A percentile compares a stretch with the other conserved stretches of the same genome.
These are phyloP conservation scores for Xenoacremonium recifei DNA, from an alignment of 2,329 filamentous ascomycete species.

Conservation along the genomic window DNA sequence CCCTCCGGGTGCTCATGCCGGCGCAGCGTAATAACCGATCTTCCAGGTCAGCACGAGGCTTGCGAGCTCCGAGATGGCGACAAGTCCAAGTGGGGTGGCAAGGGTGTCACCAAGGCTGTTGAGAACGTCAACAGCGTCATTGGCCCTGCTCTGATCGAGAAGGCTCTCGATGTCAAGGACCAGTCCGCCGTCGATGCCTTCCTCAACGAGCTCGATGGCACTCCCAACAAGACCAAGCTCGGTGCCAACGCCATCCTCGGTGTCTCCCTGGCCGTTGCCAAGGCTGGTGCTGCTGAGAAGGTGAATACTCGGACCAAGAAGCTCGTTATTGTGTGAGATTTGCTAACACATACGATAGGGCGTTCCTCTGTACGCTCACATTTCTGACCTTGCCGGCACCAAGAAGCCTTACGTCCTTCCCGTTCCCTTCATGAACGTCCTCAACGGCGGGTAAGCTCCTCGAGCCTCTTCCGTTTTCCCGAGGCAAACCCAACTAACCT, in stretches of 20 bases:
- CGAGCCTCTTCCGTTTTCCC: not conserved
- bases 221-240: conserved; percentile 81
- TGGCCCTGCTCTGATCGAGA: conserved; percentile 77
- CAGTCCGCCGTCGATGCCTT: conserved; percentile 82
- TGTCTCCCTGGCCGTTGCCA: conserved; percentile 80
- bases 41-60: conserved; percentile 80
- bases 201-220: conserved; percentile 82
- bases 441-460: conserved; percentile 65
- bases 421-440: conserved; percentile 91
- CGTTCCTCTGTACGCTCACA: conserved; percentile 82
- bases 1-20: conserved; percentile 15
- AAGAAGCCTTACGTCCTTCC: conserved; percentile 91
- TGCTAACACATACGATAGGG: conserved; percentile 44
- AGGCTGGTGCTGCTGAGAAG: conserved; percentile 88
- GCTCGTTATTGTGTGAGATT: too few species aligned
- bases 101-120: conserved; percentile 84
- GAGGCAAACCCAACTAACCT: conserved; percentile 15
- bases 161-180: conserved; percentile 81
- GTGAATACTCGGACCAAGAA: conserved; percentile 35
- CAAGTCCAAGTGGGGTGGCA: conserved; percentile 82
- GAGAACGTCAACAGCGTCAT: conserved; percentile 82
- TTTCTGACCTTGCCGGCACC: conserved; percentile 83
- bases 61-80: conserved; percentile 89
- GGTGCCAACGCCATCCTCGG: conserved; percentile 88
- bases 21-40: conserved; percentile 27